Conservation (phyloP, 2,329 filamentous ascomycete species). For the Phialophora tarda region DNA sequence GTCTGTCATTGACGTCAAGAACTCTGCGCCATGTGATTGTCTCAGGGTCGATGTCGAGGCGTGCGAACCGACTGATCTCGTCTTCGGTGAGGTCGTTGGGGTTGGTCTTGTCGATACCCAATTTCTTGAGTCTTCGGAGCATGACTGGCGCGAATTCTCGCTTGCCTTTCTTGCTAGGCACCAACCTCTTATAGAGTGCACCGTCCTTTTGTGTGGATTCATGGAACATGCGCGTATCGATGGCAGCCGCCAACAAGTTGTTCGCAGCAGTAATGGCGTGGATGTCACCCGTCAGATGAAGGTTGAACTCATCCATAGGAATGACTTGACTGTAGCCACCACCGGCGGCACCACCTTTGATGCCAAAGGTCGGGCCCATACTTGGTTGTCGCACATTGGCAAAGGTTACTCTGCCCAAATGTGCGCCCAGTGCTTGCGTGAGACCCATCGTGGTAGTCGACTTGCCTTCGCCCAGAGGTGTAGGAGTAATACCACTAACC, state of each 20-base stretch:
- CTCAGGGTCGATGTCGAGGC: slow-evolving; percentile 92
- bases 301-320: slow-evolving; percentile 99
- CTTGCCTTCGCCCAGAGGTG: slow-evolving; percentile 95
- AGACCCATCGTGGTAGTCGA: slow-evolving; percentile 97
- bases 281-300: slow-evolving; percentile 96
- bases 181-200: slow-evolving; percentile 82
- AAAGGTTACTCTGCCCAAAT: slow-evolving; percentile 85
- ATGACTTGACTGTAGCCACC: slow-evolving; percentile 99
- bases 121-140: slow-evolving; percentile 91
- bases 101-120: slow-evolving; percentile 94
- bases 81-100: slow-evolving; percentile 89
- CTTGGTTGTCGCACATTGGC: slow-evolving; percentile 97
- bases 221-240: slow-evolving; percentile 98
- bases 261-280: slow-evolving; percentile 97
- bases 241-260: slow-evolving; percentile 93
- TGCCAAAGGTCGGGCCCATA: slow-evolving; percentile 96
- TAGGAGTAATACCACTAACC: slow-evolving; percentile 94
- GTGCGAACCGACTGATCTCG: slow-evolving; percentile 85
- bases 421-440: slow-evolving; percentile 87
- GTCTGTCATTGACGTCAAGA: slow-evolving; percentile 94
- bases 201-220: slow-evolving; percentile 93
- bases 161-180: slow-evolving; percentile 88
- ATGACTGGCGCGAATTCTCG: slow-evolving; percentile 86
- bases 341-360: slow-evolving; percentile 96
- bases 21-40: slow-evolving; percentile 98